Percentiles rank a stretch among this genome's conserved stretches.
These are phyloP conservation scores for Dictyostelium purpureum DNA, from an alignment of 78 protist genomes.

Conservation along the genomic window DNA sequence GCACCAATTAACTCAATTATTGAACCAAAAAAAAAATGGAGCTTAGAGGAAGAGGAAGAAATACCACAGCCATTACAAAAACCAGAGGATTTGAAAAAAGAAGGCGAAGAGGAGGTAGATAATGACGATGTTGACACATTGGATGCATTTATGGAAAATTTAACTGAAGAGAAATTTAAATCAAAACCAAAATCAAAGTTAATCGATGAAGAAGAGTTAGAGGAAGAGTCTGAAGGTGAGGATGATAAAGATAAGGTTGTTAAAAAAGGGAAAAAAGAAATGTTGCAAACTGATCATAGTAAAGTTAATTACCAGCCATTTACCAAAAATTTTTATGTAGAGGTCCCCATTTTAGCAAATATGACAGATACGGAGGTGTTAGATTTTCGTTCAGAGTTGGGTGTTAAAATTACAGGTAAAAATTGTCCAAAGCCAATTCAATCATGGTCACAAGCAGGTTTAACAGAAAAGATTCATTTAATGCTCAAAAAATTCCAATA, in stretches of 20 bases:
- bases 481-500: constrained; percentile 53
- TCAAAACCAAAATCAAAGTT: background rate
- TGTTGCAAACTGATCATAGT: constrained; percentile 89
- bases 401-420: constrained; percentile 57
- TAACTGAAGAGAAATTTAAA: constrained; percentile 15
- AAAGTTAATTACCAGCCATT: constrained; percentile 86
- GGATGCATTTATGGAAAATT: constrained; percentile 87
- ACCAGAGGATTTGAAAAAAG: background rate
- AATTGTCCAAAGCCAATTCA: constrained; percentile 93
- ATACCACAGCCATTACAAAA: background rate
- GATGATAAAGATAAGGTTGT: constrained; percentile 65
- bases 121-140: constrained; percentile 90
- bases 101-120: background rate
- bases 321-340: constrained; percentile 92
- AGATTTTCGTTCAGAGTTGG: constrained; percentile 71
- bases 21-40: constrained; percentile 27
- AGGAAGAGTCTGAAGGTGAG: constrained; percentile 34
- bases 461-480: constrained; percentile 38
- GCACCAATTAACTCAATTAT: background rate
- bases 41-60: constrained; percentile 70
- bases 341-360: constrained; percentile 83
- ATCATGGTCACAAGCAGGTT: constrained; percentile 93
- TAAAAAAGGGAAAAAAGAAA: constrained; percentile 45
- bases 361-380: constrained; percentile 87
- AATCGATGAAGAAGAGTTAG: constrained; percentile 36